Base-by-base conservation (phyloP, 2,329 filamentous ascomycete species). In the Beauveria sp. region DNA sequence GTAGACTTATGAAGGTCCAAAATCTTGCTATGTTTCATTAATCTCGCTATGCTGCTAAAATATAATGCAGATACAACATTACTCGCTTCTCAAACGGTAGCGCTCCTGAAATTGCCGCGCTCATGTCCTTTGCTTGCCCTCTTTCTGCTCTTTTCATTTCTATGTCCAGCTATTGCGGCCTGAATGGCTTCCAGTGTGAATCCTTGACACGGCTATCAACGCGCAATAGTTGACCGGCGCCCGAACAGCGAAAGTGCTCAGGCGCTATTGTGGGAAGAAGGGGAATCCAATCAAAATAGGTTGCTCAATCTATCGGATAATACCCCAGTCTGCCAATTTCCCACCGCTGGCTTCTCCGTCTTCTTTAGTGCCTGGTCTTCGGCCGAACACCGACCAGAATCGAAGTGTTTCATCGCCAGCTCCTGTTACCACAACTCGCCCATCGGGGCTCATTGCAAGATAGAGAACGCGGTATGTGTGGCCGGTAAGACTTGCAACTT, bases 381-480 rank as follows among this genome's bases (percentile, higher is more conserved):
- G 88, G 63, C 90, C 91, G 76, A 99, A 99, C 2, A 94, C 89
- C 62, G 94, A 94, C 94, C 94, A 99, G 76, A 99, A 99, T 48
- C 94, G 81, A 55, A 99, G 76, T 0, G 94, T 99, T 77, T 99
- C 94, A 66, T 99, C 94, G 18, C 94, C 94, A 4, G 94, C 94
- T 26, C 94, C 94, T 0, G 94, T 99, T 14, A 97, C 94, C 22
- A 99, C 90, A 3, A 91, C 90, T 67, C 92, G 86, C 20, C 94
- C 94, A 70, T 97, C 93, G 1, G 94, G 94, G 70, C 92, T 97
- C 92, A 97, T 97, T 37, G 92, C 92, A 57, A 99, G 81, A 72
- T 97, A 99, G 3, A 99, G 80, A 14, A 99, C 94, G 70, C 94
- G 89, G 75, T 96, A 97, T 1, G 94, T 99, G 73, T 99, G 94